These are phyloP conservation scores for Porodaedalea pini DNA, from an alignment of 1,284 basidiomycete genomes.

Conservation along the genomic window DNA sequence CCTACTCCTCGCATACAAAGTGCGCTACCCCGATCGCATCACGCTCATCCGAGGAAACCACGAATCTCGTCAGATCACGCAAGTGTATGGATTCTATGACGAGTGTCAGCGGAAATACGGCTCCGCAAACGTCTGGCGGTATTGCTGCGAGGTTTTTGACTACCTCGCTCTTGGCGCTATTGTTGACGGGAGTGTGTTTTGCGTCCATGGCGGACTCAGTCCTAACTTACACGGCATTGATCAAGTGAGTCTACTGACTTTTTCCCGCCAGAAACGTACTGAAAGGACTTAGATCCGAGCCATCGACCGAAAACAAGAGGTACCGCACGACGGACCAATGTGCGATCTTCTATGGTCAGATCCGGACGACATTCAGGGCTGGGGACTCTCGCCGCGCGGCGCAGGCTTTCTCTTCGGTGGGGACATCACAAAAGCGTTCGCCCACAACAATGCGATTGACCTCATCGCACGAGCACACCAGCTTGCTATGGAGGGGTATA, in stretches of 20 bases:
- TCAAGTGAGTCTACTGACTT: constrained; percentile 55
- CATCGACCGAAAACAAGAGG: constrained; percentile 96
- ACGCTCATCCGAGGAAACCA: constrained; percentile 98
- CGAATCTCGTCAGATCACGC: constrained; percentile 98
- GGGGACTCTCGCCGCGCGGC: constrained; percentile 75
- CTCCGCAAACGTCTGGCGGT: constrained; percentile 92
- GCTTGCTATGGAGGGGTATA: constrained; percentile 98
- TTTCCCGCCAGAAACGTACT: background rate
- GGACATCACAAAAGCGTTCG: constrained; percentile 88
- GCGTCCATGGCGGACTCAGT: constrained; percentile 91
- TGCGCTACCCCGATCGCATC: constrained; percentile 96
- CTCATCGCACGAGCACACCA: constrained; percentile 97
- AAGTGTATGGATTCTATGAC: constrained; percentile 99
- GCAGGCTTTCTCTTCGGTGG: constrained; percentile 92
- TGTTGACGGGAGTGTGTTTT: constrained; percentile 92
- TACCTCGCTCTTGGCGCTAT: constrained; percentile 93
- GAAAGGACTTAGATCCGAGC: constrained; percentile 70
- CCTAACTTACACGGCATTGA: constrained; percentile 82
- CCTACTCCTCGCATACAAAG: constrained; percentile 91
- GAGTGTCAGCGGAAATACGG: constrained; percentile 98
- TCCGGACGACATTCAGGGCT: constrained; percentile 92
- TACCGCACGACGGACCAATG: constrained; percentile 99
- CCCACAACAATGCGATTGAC: constrained; percentile 89
- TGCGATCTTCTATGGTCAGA: constrained; percentile 99
- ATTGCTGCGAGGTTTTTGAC: constrained; percentile 98